Percentiles rank a stretch among this genome's conserved stretches.
phyloP scores from a whole-genome alignment of 169 alveolate species.

The Eimeria mitis region DNA sequence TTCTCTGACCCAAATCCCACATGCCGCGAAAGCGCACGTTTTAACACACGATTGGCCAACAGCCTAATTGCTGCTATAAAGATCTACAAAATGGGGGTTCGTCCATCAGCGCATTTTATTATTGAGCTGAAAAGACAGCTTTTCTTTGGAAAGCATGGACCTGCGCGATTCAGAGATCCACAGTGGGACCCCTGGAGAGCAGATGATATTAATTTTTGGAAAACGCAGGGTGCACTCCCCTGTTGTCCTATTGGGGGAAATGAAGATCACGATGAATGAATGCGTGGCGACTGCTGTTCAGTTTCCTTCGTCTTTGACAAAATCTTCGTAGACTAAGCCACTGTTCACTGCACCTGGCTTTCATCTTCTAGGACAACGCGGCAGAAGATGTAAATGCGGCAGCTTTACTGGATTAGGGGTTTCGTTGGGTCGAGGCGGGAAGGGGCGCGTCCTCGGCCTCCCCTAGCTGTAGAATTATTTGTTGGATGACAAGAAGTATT shows the following conservation, averaged over 20 bases:
- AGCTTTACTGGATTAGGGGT: not conserved
- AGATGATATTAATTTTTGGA: not conserved
- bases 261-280: no score
- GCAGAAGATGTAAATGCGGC: not conserved
- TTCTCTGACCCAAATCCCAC: not conserved
- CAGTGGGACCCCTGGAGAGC: slow-evolving; percentile 21
- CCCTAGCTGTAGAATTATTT: not conserved
- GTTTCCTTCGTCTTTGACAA: no score
- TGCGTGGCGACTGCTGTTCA: no score
- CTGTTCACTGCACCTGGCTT: not conserved
- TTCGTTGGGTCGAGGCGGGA: no score
- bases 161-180: not conserved
- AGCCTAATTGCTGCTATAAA: not conserved
- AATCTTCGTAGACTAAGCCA: no score
- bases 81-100: not conserved
- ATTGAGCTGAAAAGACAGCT: not conserved
- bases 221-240: not conserved
- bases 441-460: not conserved
- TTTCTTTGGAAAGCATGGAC: not conserved
- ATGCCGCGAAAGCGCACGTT: not conserved
- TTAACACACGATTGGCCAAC: not conserved
- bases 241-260: no score
- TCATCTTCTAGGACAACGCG: not conserved
- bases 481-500: no score
- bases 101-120: not conserved